These are phyloP conservation scores for Ceratocystis cacaofunesta DNA, from an alignment of 2,329 filamentous ascomycete species.

Conservation along the genomic window DNA sequence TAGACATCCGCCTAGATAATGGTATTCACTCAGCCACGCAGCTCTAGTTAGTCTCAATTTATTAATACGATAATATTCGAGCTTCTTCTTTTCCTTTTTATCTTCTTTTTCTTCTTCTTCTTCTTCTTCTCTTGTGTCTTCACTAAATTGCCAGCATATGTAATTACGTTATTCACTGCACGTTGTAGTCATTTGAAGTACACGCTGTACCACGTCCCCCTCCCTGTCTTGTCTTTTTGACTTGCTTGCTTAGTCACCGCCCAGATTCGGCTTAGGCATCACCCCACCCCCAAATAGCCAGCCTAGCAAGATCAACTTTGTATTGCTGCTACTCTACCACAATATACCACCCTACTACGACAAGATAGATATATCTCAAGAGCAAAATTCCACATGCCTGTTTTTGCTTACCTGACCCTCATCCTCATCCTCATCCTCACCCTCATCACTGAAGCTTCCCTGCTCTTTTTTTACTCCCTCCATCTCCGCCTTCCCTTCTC, in stretches of 20 bases:
- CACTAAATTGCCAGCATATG: too few species aligned
- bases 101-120: too few species aligned
- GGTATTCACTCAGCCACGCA: too few species aligned
- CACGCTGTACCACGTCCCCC: too few species aligned
- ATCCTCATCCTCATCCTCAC: background rate
- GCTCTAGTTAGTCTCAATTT: too few species aligned
- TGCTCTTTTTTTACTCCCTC: background rate
- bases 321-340: background rate
- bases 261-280: slow-evolving; percentile 8
- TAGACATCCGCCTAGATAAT: too few species aligned
- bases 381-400: slow-evolving; percentile 4
- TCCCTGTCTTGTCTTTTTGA: background rate
- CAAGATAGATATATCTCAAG: background rate
- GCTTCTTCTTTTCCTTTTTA: too few species aligned
- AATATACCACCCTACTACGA: background rate
- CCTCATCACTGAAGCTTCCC: background rate
- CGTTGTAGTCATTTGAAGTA: background rate
- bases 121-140: too few species aligned
- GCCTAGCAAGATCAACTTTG: too few species aligned
- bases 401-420: background rate
- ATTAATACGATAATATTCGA: too few species aligned
- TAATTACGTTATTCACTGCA: too few species aligned
- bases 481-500: background rate
- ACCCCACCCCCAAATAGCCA: background rate
- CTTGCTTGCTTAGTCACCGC: background rate